Evolutionary conservation across 73 alveolate species (phyloP), one percentile per base, ranked within the genome.

Genomic region (Paraurostyla sp.): DNA sequence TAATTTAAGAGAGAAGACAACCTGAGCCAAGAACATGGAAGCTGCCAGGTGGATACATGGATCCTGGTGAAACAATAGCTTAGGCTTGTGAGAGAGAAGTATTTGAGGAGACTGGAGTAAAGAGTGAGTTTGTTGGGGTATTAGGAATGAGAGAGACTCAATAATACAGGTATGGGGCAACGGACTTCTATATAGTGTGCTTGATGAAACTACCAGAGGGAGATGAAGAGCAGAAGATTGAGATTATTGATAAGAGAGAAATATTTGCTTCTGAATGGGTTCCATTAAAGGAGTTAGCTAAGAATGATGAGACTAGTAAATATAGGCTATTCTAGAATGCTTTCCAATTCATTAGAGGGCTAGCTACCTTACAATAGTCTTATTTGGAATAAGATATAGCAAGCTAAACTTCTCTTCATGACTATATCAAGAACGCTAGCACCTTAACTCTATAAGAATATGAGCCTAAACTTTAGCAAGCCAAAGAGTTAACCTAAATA

Each of bases 31-130:
- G 76, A 32, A 51, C 73, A 35, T 83, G 92, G 92, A 73, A 73
- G 41, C 29, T 85, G 41, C 93, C 93, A 4, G 93, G 93, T 1
- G 93, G 93, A 16, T 50, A 48, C 32, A 50, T 68, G 76, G 93
- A 85, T 23, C 83, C 82, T 4, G 89, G 93, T n/a, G 93, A 85
- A 32, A 73, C 76, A 2, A 25, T 85, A 6, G 56, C 36, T 0
- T 40, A 85, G 52, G 75, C 83, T 0, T 23, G 33, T 25, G 73
- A 9, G 32, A 45, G 93, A 48, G 93, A 85, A 36, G 93, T 85
- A 23, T 35, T 29, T 33, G 93, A 85, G 62, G 93, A 85, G 58
- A 85, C 93, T 33, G 93, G 93, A 6, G 41, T 85, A 6, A 68
- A 75, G 45, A 33, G 68, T 23, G 73, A 71, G 41, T 41, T 46